Evolutionary conservation across 208 protist genomes (phyloP).

Genomic region (Vickermania ingenoplastis): DNA sequence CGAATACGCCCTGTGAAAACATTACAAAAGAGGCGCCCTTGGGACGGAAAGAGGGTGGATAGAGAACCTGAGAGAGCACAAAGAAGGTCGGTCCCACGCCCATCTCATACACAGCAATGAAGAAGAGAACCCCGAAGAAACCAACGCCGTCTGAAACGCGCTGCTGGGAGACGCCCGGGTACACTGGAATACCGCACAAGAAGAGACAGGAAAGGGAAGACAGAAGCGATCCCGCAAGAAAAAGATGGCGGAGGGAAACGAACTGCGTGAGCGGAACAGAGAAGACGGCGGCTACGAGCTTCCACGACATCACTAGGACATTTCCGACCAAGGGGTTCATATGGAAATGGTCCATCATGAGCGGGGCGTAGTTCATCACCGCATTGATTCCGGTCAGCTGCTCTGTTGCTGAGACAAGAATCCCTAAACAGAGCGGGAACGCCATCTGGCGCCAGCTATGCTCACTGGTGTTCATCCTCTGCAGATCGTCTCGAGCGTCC

Average conservation of each 20-base stretch:
- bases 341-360: conserved; percentile 10
- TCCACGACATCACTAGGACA: conserved; percentile 24
- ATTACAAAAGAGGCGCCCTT: conserved; percentile 15
- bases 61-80: conserved; percentile 19
- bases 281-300: conserved; percentile 16
- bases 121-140: conserved; percentile 13
- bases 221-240: conserved; percentile 6
- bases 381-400: conserved; percentile 38
- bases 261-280: conserved; percentile 11
- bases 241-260: conserved; percentile 13
- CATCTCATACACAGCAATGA: conserved; percentile 21
- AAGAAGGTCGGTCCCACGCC: conserved; percentile 21
- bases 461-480: conserved; percentile 6
- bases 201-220: conserved; percentile 9
- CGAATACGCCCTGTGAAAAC: conserved; percentile 17
- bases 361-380: conserved; percentile 30
- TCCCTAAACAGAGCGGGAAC: conserved; percentile 9
- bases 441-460: conserved; percentile 7
- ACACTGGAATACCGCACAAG: too few species aligned
- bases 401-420: conserved; percentile 5
- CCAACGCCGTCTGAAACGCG: conserved; percentile 9
- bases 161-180: conserved; percentile 6
- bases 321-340: conserved; percentile 14
- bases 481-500: too few species aligned
- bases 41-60: conserved; percentile 17